Conservation (phyloP, 2,329 filamentous ascomycete genomes). For the Botryotinia globosa region DNA sequence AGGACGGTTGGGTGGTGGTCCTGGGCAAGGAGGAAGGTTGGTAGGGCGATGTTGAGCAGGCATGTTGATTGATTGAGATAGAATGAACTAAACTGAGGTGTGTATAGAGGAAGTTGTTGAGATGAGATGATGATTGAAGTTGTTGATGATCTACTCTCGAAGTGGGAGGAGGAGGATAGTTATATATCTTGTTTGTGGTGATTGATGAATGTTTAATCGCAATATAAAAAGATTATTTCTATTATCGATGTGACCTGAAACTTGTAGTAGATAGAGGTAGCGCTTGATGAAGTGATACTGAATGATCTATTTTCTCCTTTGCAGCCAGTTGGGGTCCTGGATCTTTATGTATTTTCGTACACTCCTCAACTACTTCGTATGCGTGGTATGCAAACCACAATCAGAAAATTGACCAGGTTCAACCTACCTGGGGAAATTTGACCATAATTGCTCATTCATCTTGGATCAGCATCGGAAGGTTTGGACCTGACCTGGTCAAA, state of each 20-base stretch:
- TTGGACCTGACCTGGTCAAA: slow-evolving; percentile 19
- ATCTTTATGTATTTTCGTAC: slow-evolving; percentile 21
- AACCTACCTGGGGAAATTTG: slow-evolving; percentile 22
- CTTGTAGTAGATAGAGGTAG: slow-evolving; percentile 11
- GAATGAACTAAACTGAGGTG: slow-evolving; percentile 9
- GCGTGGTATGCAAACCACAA: slow-evolving; percentile 8
- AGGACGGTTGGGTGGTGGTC: slow-evolving; percentile 60
- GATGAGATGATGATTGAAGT: slow-evolving; percentile 14
- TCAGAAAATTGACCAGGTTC: slow-evolving; percentile 14
- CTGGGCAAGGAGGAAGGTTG: slow-evolving; percentile 63
- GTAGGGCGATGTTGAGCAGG: slow-evolving; percentile 52
- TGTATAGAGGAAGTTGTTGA: neutral
- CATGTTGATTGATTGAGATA: slow-evolving; percentile 42
- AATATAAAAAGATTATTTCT: slow-evolving; percentile 17
- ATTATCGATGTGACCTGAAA: slow-evolving; percentile 13
- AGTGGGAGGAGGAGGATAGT: slow-evolving; percentile 8
- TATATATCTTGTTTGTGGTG: slow-evolving; percentile 19
- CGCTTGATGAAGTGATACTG: slow-evolving; percentile 19
- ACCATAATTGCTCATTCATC: slow-evolving; percentile 13
- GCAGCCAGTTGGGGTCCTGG: slow-evolving; percentile 18
- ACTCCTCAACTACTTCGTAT: neutral
- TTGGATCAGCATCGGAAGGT: slow-evolving; percentile 21
- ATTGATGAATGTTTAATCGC: slow-evolving; percentile 9
- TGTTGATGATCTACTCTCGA: slow-evolving; percentile 16
- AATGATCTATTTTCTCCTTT: slow-evolving; percentile 1